Percentiles rank a stretch among this genome's conserved stretches.
Conservation (phyloP, 345 rosid species). For the Gynandropsis gynandra region DNA sequence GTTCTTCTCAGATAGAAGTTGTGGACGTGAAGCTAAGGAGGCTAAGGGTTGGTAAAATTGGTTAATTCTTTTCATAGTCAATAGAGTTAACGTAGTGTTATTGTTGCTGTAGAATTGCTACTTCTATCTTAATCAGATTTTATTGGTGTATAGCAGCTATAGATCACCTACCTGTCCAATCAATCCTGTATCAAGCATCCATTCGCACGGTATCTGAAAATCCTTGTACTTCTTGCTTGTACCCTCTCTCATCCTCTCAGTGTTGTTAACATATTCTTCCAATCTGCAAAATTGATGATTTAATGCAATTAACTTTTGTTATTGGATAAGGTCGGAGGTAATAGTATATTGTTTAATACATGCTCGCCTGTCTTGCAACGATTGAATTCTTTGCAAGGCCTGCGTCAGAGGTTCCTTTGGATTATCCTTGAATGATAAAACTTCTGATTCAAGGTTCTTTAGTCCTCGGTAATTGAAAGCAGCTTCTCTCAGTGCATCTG, state of each 20-base stretch:
- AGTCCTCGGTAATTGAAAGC: slow-evolving; percentile 72
- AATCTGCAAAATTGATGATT: no score
- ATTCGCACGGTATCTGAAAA: slow-evolving; percentile 84
- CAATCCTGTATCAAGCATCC: slow-evolving; percentile 77
- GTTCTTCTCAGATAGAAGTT: neutral
- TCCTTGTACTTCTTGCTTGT: slow-evolving; percentile 65
- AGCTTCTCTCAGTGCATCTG: slow-evolving; percentile 82
- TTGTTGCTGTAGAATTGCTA: neutral
- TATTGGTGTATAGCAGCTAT: slow-evolving; percentile 19
- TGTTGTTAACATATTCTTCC: slow-evolving; percentile 39
- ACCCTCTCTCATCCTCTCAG: slow-evolving; percentile 59
- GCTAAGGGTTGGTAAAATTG: slow-evolving; percentile 9
- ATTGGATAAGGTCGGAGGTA: slow-evolving; percentile 8
- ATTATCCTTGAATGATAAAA: no score
- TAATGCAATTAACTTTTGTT: slow-evolving; percentile 20
- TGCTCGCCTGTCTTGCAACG: no score
- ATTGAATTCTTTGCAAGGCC: no score
- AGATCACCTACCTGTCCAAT: slow-evolving; percentile 68
- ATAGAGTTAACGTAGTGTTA: neutral
- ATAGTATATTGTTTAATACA: no score
- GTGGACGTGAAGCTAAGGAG: neutral
- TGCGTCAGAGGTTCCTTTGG: no score
- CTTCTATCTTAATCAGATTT: slow-evolving; percentile 11
- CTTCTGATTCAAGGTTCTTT: no score
- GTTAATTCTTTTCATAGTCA: slow-evolving; percentile 1